Evolutionary conservation across 164 flowering plant species (phyloP).

Genomic region (Taxillus chinensis): DNA sequence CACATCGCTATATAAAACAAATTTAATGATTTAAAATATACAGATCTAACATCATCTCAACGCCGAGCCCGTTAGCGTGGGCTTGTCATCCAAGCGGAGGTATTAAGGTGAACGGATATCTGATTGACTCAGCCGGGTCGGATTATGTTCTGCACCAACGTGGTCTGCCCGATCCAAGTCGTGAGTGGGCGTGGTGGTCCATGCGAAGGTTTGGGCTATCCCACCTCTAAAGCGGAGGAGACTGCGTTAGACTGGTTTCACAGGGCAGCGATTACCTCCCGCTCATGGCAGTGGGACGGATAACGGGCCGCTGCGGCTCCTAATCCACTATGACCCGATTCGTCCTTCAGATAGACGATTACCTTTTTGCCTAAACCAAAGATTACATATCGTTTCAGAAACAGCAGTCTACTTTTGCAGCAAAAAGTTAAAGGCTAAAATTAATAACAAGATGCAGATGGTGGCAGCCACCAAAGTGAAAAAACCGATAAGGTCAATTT

Average conservation of each 20-base stretch:
- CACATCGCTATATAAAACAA: too few relatives aligned
- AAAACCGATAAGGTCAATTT: too few relatives aligned
- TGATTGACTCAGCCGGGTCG: background rate
- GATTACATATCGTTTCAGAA: too few relatives aligned
- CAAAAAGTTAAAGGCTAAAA: too few relatives aligned
- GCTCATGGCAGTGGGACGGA: constrained; percentile 22
- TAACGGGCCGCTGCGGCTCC: constrained; percentile 10
- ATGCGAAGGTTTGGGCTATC: constrained; percentile 9
- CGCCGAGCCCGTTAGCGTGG: background rate
- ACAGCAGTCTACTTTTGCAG: too few relatives aligned
- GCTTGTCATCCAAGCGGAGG: background rate
- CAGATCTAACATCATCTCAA: too few relatives aligned
- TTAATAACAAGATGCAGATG: too few relatives aligned
- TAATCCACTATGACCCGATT: background rate
- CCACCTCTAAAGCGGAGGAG: constrained; percentile 15
- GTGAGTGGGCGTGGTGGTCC: constrained; percentile 17
- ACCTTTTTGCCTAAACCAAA: too few relatives aligned
- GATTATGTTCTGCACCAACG: background rate
- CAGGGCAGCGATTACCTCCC: constrained; percentile 26
- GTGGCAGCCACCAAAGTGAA: too few relatives aligned
- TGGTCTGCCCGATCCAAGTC: background rate
- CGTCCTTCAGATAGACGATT: background rate
- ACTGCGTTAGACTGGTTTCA: constrained; percentile 29
- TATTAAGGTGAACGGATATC: background rate
- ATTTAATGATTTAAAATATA: too few relatives aligned